Evolutionary conservation across 73 alveolate species (phyloP), one percentile per base, ranked within the genome.

Genomic region (Paramecium caudatum): DNA sequence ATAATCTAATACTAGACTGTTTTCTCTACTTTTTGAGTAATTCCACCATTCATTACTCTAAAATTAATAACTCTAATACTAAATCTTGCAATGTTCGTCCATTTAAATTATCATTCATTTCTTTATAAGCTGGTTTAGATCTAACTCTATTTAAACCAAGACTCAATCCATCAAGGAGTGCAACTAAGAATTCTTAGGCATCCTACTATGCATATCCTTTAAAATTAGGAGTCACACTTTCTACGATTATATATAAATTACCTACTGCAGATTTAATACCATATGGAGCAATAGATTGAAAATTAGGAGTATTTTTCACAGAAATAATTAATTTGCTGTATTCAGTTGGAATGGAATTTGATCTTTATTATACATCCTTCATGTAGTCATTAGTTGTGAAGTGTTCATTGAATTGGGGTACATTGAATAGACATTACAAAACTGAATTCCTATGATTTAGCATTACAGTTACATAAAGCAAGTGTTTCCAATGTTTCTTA

Each of bases 321-420:
- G 81, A 41, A 43, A 78, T 68, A 13, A 93, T 55, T 30, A 93
- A 49, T 34, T 32, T 27, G 19, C 85, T 34, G 69, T 91, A 93
- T 12, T 92, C 91, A 36, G 61, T 39, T n/a, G 90, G 86, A 41
- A 86, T 80, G 34, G 80, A 70, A 16, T 70, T 63, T 27, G 49
- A 50, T 55, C 61, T 83, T 0, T 78, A 61, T 13, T 63, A 63
- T 10, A 61, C 32, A 50, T 86, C 74, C n/a, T 41, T 63, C 65
- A 33, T 41, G 33, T 62, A 62, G 32, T 30, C 80, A 12, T 32
- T 36, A 16, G 47, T 36, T 46, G 95, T 62, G 78, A 97, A 95
- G 92, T 82, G 95, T 88, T 97, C 98, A 55, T 97, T 95, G 10
- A 97, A 90, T 61, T 95, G 97, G 93, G 97, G 94, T 49, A 94